phyloP scores from a whole-genome alignment of 495 filamentous ascomycete genomes.

The Hypoxylon subgilvum region DNA sequence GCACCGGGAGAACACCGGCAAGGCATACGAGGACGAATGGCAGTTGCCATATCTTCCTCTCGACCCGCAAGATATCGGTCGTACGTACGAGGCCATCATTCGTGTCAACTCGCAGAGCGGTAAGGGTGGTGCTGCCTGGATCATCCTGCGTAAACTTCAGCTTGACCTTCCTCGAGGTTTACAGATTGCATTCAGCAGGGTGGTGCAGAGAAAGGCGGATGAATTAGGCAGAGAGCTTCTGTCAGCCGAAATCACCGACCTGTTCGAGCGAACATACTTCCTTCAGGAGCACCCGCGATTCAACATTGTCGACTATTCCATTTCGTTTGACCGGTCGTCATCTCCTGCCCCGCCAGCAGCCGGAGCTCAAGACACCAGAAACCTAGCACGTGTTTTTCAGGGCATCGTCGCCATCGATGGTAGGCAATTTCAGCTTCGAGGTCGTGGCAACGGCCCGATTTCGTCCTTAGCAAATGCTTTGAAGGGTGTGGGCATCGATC shows the following conservation, averaged over 20 bases:
- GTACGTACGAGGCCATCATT: conserved; percentile 96
- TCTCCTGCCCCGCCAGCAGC: conserved; percentile 75
- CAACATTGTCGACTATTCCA: conserved; percentile 88
- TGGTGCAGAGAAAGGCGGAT: conserved; percentile 83
- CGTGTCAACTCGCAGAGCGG: conserved; percentile 96
- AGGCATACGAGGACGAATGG: conserved; percentile 66
- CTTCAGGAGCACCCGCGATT: conserved; percentile 83
- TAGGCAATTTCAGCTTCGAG: conserved; percentile 75
- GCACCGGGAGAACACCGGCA: conserved; percentile 64
- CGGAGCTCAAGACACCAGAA: conserved; percentile 74
- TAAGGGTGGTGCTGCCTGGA: conserved; percentile 94
- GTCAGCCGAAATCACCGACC: conserved; percentile 76
- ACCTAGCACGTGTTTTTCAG: conserved; percentile 81
- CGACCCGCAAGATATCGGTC: conserved; percentile 90
- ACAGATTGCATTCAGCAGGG: conserved; percentile 86
- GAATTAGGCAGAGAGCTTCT: conserved; percentile 78
- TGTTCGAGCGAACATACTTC: conserved; percentile 90
- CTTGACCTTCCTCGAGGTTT: conserved; percentile 92
- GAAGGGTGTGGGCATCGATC: conserved; percentile 77
- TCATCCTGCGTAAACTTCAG: conserved; percentile 84
- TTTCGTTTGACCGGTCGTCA: conserved; percentile 79
- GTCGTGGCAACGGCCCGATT: conserved; percentile 87
- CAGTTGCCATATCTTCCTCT: conserved; percentile 90
- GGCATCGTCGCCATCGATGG: conserved; percentile 87
- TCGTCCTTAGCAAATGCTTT: conserved; percentile 87